Conservation (phyloP, 139 green algal species). For the Chlorella sp. region DNA sequence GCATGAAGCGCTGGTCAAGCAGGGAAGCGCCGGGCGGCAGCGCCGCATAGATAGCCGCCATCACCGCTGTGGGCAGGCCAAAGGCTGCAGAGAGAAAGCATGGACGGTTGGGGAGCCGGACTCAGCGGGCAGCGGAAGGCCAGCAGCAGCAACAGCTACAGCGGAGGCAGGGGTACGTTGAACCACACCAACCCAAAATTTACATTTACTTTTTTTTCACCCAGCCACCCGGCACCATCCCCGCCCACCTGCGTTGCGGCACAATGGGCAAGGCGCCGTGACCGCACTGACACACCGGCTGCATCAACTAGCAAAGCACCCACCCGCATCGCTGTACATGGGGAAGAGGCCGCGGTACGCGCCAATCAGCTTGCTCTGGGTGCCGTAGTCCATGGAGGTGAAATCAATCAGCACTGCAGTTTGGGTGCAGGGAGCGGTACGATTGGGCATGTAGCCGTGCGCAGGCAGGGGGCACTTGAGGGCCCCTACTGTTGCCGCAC, state of each 20-base stretch:
- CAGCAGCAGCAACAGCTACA: no score
- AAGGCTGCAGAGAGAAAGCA: conserved; percentile 27
- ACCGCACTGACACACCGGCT: no score
- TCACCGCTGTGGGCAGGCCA: conserved; percentile 71
- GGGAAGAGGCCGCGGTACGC: conserved; percentile 78
- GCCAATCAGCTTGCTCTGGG: conserved; percentile 72
- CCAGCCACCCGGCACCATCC: no score
- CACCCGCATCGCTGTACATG: conserved; percentile 74
- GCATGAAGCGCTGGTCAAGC: conserved; percentile 71
- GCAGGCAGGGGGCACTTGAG: no score
- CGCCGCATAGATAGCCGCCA: conserved; percentile 78
- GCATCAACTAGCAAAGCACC: no score
- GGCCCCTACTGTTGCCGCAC: no score
- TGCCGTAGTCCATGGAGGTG: conserved; percentile 80
- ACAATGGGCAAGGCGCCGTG: no score
- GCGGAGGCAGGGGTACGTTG: no score
- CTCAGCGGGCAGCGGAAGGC: no score
- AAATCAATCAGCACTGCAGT: conserved; percentile 78
- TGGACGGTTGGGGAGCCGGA: not conserved
- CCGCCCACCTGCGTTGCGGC: no score
- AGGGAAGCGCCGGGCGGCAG: conserved; percentile 62
- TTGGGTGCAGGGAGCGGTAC: not conserved
- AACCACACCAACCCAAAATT: no score
- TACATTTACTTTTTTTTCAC: no score
- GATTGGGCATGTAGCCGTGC: not conserved